These are phyloP conservation scores for Nemophila menziesii DNA, from an alignment of 257 asterid genomes.

Conservation along the genomic window DNA sequence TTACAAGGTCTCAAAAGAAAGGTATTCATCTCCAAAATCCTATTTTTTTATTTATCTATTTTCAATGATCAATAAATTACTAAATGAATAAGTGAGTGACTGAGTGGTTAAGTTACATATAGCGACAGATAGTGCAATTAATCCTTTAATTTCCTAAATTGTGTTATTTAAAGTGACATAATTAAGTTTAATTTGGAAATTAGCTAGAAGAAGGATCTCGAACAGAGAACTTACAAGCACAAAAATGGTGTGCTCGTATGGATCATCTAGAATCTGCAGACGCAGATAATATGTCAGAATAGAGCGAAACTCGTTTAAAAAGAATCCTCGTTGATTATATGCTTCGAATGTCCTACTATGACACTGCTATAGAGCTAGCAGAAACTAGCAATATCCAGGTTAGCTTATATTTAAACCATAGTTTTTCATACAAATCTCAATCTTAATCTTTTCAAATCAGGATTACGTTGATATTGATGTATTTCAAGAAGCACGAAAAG, in stretches of 20 bases:
- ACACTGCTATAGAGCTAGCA: constrained; percentile 79
- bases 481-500: constrained; percentile 86
- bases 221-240: constrained; percentile 84
- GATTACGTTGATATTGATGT: constrained; percentile 94
- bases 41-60: no score
- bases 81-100: no score
- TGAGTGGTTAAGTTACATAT: no score
- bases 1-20: constrained; percentile 94
- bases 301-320: constrained; percentile 65
- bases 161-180: neutral
- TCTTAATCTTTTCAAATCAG: constrained; percentile 31
- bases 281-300: constrained; percentile 52
- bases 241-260: constrained; percentile 71
- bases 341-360: constrained; percentile 91
- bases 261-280: constrained; percentile 84
- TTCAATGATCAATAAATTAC: no score
- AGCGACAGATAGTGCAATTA: no score
- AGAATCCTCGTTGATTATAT: constrained; percentile 89
- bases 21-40: constrained; percentile 19
- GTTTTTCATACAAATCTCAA: no score
- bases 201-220: constrained; percentile 85
- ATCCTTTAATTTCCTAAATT: neutral
- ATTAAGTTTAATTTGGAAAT: constrained; percentile 13
- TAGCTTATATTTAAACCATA: neutral
- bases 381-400: constrained; percentile 85